Percentiles rank a stretch among this genome's conserved stretches.
These are phyloP conservation scores for Lomentospora prolificans DNA, from an alignment of 2,329 filamentous ascomycete species.

Conservation along the genomic window DNA sequence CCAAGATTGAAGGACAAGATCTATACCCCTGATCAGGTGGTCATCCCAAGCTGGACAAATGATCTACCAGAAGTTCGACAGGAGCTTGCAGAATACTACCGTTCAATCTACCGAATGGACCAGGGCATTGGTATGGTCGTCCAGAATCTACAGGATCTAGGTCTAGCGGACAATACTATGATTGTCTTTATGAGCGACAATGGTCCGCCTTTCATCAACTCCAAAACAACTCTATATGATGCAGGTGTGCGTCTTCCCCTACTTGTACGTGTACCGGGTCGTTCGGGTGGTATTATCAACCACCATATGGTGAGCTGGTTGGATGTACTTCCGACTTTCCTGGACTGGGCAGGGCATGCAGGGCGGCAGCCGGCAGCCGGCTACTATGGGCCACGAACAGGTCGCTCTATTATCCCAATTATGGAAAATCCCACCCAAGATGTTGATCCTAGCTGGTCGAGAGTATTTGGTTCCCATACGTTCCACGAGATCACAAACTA, in stretches of 20 bases:
- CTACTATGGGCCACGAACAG: background rate
- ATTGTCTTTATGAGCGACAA: conserved; percentile 39
- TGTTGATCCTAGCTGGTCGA: conserved; percentile 15
- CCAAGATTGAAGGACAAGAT: conserved; percentile 14
- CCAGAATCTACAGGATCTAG: conserved; percentile 20
- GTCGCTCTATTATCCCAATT: background rate
- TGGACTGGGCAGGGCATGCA: conserved; percentile 26
- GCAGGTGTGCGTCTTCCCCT: conserved; percentile 34
- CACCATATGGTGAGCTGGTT: conserved; percentile 34
- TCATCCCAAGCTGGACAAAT: conserved; percentile 29
- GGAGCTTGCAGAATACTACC: conserved; percentile 33
- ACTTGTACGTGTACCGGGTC: conserved; percentile 25
- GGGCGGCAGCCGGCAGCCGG: conserved; percentile 10
- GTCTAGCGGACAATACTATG: conserved; percentile 26
- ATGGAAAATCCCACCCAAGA: background rate
- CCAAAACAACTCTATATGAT: conserved; percentile 40
- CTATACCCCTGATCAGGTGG: conserved; percentile 23
- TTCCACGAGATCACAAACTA: conserved; percentile 41
- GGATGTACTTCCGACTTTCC: conserved; percentile 34
- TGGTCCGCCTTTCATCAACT: conserved; percentile 39
- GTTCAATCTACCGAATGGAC: conserved; percentile 30
- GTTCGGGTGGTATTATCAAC: conserved; percentile 21
- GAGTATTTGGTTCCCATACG: conserved; percentile 40
- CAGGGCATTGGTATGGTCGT: conserved; percentile 30
- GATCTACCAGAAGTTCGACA: conserved; percentile 28